Evolutionary conservation across 1,284 basidiomycete species (phyloP).

Genomic region (Chalciporus sp.): DNA sequence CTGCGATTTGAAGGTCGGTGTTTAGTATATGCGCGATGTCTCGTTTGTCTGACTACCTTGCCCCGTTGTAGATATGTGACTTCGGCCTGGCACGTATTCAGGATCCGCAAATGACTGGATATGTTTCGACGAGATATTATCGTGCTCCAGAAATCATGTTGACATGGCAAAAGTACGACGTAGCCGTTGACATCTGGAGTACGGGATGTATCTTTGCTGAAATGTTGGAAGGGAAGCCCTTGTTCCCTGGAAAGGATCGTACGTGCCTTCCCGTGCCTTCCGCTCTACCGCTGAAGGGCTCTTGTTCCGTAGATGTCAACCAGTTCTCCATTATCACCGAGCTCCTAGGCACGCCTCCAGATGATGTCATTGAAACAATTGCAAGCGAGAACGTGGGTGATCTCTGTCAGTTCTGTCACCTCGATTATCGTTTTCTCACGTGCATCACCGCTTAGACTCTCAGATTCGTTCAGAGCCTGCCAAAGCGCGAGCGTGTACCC

Average conservation of each 20-base stretch:
- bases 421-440: conserved; percentile 16
- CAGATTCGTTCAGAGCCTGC: conserved; percentile 97
- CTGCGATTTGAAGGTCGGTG: conserved; percentile 86
- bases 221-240: conserved; percentile 98
- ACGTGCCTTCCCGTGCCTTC: conserved; percentile 37
- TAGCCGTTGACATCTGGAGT: conserved; percentile 99
- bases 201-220: conserved; percentile 99
- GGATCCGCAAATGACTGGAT: conserved; percentile 99
- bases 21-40: conserved; percentile 7
- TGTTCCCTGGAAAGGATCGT: conserved; percentile 99
- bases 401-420: background rate
- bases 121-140: conserved; percentile 98
- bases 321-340: conserved; percentile 99
- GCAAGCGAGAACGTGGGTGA: conserved; percentile 90
- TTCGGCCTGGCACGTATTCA: conserved; percentile 96
- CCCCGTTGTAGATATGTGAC: conserved; percentile 81
- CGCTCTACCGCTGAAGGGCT: conserved; percentile 3
- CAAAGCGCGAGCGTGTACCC: conserved; percentile 94
- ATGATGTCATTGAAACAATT: conserved; percentile 99
- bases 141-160: conserved; percentile 99
- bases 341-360: conserved; percentile 94
- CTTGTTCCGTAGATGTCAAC: conserved; percentile 83
- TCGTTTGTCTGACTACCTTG: conserved; percentile 12
- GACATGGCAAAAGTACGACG: conserved; percentile 99
- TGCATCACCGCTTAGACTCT: conserved; percentile 68